Evolutionary conservation across 2,329 filamentous ascomycete species (phyloP), one percentile per base, ranked within the genome.

Genomic region (Fusarium longipes): DNA sequence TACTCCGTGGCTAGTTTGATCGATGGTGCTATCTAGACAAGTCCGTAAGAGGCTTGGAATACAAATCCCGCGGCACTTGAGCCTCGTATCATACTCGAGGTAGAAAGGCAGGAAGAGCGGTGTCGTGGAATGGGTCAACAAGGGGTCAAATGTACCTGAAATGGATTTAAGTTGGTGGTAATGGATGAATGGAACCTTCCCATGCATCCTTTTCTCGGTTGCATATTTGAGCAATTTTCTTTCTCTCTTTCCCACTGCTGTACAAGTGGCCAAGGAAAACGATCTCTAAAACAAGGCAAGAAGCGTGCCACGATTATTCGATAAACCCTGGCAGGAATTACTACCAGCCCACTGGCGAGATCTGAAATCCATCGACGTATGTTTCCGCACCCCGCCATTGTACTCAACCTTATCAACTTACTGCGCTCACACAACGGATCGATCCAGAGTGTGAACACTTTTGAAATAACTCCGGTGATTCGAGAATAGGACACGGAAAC

Each of bases 401-500:
- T 44, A 22, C 47, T 49, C 10, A 33, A 48, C 30, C 38, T 25
- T 43, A 35, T 27, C 42, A 38, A 35, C 20, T 39, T 38, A n/a
- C 18, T 54, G 40, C 35, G n/a, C 17, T 35, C 30, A 22, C 20
- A 12, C 58, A 45, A 32, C 47, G 24, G 35, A 45, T 29, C 42
- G 38, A 29, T 25, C 43, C 48, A 45, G 33, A 52, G 47, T 29
- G n/a, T 22, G 27, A 55, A 33, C 44, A 22, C 39, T 51, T 52
- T 47, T 58, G 36, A 50, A 65, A 68, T 48, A 43, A 53, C 17
- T 63, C 52, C 52, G 53, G 59, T 30, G 53, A 57, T 65, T 62
- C 27, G 32, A 51, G 36, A 42, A 51, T 24, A 55, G 40, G 36
- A 24, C 30, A 33, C 57, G 32, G 49, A 25, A 17, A 39, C 36